Conservation (phyloP, 176 grass and related monocot genomes). For the Eleusine indica region DNA sequence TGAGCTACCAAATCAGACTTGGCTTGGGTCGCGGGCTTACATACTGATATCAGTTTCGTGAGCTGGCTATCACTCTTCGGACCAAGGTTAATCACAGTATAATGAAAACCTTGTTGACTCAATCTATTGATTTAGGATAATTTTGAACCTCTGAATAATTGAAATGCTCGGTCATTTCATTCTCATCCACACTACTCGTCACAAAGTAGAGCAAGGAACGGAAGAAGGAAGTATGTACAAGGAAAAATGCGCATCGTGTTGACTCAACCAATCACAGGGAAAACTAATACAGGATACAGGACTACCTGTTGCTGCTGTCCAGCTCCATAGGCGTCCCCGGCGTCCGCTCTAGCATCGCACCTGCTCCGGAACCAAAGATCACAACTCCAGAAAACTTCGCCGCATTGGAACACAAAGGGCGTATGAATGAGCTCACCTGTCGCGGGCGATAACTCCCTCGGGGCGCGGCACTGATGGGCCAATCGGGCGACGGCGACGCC, state of each 20-base stretch:
- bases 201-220: slow-evolving; percentile 1
- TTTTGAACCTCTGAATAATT: not conserved
- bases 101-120: not conserved
- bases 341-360: not conserved
- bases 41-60: not conserved
- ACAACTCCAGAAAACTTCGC: not conserved
- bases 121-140: not conserved
- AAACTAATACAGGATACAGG: not conserved
- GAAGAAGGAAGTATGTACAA: not conserved
- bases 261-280: not conserved
- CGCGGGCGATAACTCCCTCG: not conserved
- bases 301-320: slow-evolving; percentile 33
- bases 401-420: not conserved
- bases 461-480: not conserved
- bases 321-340: not conserved
- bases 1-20: not conserved
- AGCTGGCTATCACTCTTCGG: not conserved
- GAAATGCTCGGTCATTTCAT: not conserved
- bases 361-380: slow-evolving; percentile 43
- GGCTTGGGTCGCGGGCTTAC: not conserved
- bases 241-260: not conserved
- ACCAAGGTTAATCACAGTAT: not conserved
- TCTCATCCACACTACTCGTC: not conserved
- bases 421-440: slow-evolving; percentile 23
- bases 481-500: not conserved